These are phyloP conservation scores for Magnusiomyces ingens DNA, from an alignment of 1,139 yeast genomes.

Conservation along the genomic window DNA sequence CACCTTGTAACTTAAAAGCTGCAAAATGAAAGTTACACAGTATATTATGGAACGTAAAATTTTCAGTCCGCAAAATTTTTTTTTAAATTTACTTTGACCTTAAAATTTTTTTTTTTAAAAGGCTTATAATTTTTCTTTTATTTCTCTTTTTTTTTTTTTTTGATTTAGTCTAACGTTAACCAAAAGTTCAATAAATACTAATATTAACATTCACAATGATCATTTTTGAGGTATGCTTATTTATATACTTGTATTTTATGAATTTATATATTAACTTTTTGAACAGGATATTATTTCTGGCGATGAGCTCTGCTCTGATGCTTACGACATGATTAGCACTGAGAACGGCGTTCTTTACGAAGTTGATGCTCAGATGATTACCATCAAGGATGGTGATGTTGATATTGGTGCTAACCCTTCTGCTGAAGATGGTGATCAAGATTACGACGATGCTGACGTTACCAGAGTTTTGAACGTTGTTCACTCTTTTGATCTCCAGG, in stretches of 20 bases:
- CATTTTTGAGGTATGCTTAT: conserved; percentile 10
- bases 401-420: conserved; percentile 99
- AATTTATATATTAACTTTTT: conserved; percentile 17
- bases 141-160: conserved; percentile 1
- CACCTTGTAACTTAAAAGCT: too few relatives aligned
- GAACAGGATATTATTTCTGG: conserved; percentile 75
- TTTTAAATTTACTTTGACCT: too few relatives aligned
- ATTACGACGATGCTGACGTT: conserved; percentile 70
- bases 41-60: too few relatives aligned
- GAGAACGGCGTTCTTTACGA: conserved; percentile 88
- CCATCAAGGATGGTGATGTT: conserved; percentile 73
- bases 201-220: conserved; percentile 11
- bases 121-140: not conserved
- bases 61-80: too few relatives aligned
- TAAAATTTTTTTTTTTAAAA: not conserved
- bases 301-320: conserved; percentile 96
- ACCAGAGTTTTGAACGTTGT: conserved; percentile 87
- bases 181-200: not conserved
- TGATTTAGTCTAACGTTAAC: too few relatives aligned
- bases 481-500: conserved; percentile 96
- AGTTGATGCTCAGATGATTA: conserved; percentile 93
- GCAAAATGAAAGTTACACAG: too few relatives aligned
- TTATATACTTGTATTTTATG: not conserved
- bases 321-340: conserved; percentile 81
- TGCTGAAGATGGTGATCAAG: conserved; percentile 88